phyloP scores from a whole-genome alignment of 228 moss, liverwort and hornwort genomes.

The Sphagnum magellanicum region DNA sequence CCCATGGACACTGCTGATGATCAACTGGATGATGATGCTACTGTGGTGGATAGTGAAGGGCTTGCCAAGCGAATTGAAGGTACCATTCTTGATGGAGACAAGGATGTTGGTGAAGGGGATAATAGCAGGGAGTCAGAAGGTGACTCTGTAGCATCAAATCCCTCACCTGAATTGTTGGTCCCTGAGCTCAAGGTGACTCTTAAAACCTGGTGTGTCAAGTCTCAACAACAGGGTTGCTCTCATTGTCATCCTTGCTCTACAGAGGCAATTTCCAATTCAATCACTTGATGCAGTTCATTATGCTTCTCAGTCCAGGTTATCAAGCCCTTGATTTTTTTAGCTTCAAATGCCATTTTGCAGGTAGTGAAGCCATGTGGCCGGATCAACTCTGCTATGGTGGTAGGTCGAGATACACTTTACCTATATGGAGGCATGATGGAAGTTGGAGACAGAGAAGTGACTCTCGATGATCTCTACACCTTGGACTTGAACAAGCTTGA shows the following conservation, averaged over 20 bases:
- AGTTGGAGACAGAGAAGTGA: conserved; percentile 77
- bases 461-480: conserved; percentile 76
- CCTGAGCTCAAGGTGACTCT: not conserved
- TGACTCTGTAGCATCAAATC: conserved; percentile 36
- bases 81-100: conserved; percentile 37
- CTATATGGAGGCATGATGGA: conserved; percentile 86
- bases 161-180: conserved; percentile 5
- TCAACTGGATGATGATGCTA: conserved; percentile 18
- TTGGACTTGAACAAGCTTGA: conserved; percentile 84
- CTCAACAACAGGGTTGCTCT: too few species aligned
- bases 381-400: conserved; percentile 70
- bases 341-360: conserved; percentile 25
- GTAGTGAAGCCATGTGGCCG: conserved; percentile 71
- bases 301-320: too few species aligned
- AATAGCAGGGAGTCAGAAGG: conserved; percentile 9
- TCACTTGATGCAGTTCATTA: too few species aligned
- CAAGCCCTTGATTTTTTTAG: too few species aligned
- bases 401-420: conserved; percentile 70
- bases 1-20: conserved; percentile 28
- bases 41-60: conserved; percentile 31
- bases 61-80: conserved; percentile 65
- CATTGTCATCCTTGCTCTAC: too few species aligned
- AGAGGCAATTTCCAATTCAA: too few species aligned
- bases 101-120: conserved; percentile 8
- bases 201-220: too few species aligned